Percentiles rank a stretch among this genome's conserved stretches.
phyloP scores from a whole-genome alignment of 768 basidiomycete species.

The Naematelia encephala region DNA sequence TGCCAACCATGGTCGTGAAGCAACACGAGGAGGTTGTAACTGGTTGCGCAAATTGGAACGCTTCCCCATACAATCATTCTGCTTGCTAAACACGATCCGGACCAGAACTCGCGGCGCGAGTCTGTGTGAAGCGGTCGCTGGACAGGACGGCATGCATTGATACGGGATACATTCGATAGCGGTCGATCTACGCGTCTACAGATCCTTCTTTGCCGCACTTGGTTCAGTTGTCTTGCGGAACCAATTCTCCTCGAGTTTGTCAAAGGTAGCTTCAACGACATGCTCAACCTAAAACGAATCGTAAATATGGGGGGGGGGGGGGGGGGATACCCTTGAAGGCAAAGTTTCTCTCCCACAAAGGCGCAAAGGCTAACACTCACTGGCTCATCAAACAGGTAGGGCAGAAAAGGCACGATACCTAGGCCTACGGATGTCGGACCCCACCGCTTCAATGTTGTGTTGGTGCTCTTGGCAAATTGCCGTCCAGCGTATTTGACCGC shows the following conservation, averaged over 20 bases:
- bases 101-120: no score
- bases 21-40: no score
- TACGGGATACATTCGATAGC: neutral
- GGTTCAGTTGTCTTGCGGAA: slow-evolving; percentile 7
- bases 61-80: no score
- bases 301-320: no score
- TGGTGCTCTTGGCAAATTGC: slow-evolving; percentile 43
- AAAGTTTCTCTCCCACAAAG: neutral
- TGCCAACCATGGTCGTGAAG: no score
- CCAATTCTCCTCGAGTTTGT: slow-evolving; percentile 40
- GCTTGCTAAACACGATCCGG: no score
- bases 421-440: slow-evolving; percentile 48
- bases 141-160: no score
- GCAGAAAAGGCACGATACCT: slow-evolving; percentile 46
- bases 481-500: slow-evolving; percentile 46
- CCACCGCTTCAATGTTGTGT: slow-evolving; percentile 43
- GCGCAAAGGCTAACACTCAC: slow-evolving; percentile 22
- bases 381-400: slow-evolving; percentile 50
- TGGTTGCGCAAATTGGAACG: no score
- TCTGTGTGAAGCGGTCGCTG: no score
- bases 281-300: slow-evolving; percentile 29
- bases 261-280: slow-evolving; percentile 41
- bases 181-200: neutral
- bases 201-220: neutral
- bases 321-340: neutral